Conservation (phyloP, 768 basidiomycete genomes). For the Lyophyllum semitale region DNA sequence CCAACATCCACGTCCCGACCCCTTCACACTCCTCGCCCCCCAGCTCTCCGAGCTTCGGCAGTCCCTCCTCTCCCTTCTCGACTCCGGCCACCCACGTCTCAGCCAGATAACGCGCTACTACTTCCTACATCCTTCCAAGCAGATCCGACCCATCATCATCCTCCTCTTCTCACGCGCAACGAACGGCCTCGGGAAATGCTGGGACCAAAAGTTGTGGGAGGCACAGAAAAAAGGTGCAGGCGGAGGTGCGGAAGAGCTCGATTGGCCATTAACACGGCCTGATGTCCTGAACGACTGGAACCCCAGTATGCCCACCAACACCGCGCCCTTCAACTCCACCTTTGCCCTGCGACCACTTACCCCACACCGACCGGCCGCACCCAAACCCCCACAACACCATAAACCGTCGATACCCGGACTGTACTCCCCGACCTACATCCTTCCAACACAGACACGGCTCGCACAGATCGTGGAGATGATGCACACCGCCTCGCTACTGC, state of each 20-base stretch:
- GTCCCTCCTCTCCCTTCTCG: conserved; percentile 72
- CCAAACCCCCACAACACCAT: conserved; percentile 21
- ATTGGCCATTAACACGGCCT: conserved; percentile 67
- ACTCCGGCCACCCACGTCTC: conserved; percentile 81
- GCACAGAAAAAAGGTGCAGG: conserved; percentile 51
- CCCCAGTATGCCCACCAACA: conserved; percentile 68
- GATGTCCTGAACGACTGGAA: conserved; percentile 92
- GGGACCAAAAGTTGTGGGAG: conserved; percentile 56
- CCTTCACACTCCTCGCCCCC: conserved; percentile 64
- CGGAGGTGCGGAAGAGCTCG: conserved; percentile 57
- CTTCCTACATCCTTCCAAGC: conserved; percentile 88
- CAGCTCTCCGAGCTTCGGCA: conserved; percentile 70
- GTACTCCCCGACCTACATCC: conserved; percentile 35
- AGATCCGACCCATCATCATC: conserved; percentile 85
- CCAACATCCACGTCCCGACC: conserved; percentile 48
- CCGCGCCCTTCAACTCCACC: conserved; percentile 51
- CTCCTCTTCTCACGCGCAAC: conserved; percentile 87
- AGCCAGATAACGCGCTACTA: conserved; percentile 90
- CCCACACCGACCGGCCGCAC: conserved; percentile 28
- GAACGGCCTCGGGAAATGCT: conserved; percentile 78
- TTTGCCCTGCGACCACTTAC: conserved; percentile 34
- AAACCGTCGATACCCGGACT: conserved; percentile 19
- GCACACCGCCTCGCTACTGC: conserved; percentile 92
- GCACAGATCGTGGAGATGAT: conserved; percentile 97
- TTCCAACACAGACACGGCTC: conserved; percentile 88